These are phyloP conservation scores for Tulasnella sp. DNA, from an alignment of 768 basidiomycete genomes.

Conservation along the genomic window DNA sequence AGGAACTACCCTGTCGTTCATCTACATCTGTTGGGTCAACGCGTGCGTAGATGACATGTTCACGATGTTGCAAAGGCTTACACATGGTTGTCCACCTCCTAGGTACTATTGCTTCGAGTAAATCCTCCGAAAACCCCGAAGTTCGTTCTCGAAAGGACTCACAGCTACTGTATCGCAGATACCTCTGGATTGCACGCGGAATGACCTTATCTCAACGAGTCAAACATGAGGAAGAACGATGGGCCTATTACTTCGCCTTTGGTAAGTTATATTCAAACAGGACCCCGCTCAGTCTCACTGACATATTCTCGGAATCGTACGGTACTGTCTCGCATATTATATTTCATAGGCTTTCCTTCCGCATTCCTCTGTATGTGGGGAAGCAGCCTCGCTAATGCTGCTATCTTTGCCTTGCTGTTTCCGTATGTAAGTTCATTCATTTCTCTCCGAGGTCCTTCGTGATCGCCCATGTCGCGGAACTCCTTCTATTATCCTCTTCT, in stretches of 20 bases:
- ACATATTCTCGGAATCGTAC: too few relatives aligned
- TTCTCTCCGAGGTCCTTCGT: not conserved
- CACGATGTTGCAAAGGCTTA: not conserved
- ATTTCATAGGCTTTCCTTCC: slow-evolving; percentile 50
- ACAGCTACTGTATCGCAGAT: slow-evolving; percentile 33
- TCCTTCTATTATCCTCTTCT: slow-evolving; percentile 2
- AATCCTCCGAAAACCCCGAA: slow-evolving; percentile 17
- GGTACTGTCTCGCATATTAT: not conserved
- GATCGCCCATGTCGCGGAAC: slow-evolving; percentile 6
- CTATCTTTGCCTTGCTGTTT: slow-evolving; percentile 69
- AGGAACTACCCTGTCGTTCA: slow-evolving; percentile 48
- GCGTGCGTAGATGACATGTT: slow-evolving; percentile 44
- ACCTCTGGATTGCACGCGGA: slow-evolving; percentile 66
- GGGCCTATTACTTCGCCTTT: slow-evolving; percentile 81
- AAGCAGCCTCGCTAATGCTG: slow-evolving; percentile 64
- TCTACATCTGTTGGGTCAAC: slow-evolving; percentile 77
- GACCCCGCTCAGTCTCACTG: slow-evolving; percentile 6
- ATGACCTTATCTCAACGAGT: slow-evolving; percentile 55
- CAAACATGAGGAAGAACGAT: slow-evolving; percentile 70
- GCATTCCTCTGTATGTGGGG: slow-evolving; percentile 62
- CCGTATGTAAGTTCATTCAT: slow-evolving; percentile 45
- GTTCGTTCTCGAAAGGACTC: not conserved
- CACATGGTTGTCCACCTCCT: not conserved
- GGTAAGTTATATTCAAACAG: slow-evolving; percentile 32
- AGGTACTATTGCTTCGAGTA: not conserved